These are phyloP conservation scores for Fusarium sterilihyphosum DNA, from an alignment of 2,329 filamentous ascomycete genomes.

Conservation along the genomic window DNA sequence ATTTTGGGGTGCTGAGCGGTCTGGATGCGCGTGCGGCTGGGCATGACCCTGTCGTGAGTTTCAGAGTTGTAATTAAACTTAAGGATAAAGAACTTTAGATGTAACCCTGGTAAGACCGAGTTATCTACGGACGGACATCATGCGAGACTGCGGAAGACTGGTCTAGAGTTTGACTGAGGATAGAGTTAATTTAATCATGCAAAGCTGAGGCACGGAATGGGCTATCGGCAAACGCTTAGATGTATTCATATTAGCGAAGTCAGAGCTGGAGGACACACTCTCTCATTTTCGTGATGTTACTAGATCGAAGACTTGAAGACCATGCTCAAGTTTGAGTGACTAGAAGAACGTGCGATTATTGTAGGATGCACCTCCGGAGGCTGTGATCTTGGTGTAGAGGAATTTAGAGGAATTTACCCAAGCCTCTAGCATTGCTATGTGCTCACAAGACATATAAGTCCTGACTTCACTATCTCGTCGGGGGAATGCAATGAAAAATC, in stretches of 20 bases:
- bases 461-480: no score
- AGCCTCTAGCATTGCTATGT: not conserved
- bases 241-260: not conserved
- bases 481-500: not conserved
- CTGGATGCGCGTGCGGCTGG: not conserved
- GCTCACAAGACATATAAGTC: not conserved
- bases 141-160: not conserved
- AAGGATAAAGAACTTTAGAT: not conserved
- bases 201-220: not conserved
- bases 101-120: not conserved
- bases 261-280: not conserved
- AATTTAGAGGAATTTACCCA: no score
- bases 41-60: not conserved
- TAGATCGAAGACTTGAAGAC: no score
- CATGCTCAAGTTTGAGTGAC: not conserved
- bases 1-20: not conserved
- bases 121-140: not conserved
- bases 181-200: not conserved
- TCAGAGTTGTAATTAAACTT: not conserved
- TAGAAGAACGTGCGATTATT: not conserved
- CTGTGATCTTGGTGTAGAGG: not conserved
- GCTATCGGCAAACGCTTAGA: not conserved
- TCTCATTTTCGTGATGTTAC: not conserved
- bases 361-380: not conserved
- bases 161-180: not conserved